Percentiles rank a stretch among this genome's conserved stretches.
Evolutionary conservation across 345 rosid species (phyloP).

Genomic region (Mercurialis annua): DNA sequence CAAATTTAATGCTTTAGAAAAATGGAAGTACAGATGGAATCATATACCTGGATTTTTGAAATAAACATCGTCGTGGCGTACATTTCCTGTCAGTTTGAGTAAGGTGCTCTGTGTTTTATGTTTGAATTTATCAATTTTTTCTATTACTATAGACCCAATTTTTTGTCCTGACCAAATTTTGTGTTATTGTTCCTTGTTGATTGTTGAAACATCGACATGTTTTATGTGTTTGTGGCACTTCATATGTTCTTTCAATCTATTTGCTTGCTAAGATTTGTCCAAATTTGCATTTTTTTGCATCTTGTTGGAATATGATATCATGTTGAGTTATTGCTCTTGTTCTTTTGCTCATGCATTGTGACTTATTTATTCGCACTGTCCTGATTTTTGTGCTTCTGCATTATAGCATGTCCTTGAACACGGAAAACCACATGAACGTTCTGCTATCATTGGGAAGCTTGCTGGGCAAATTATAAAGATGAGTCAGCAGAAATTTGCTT

Average conservation of each 20-base stretch:
- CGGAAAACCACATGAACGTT: slow-evolving; percentile 73
- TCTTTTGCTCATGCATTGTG: neutral
- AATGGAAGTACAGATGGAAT: too few species aligned
- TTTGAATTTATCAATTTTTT: neutral
- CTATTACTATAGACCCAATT: neutral
- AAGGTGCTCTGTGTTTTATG: neutral
- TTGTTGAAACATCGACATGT: neutral
- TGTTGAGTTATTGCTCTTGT: neutral
- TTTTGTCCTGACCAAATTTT: neutral
- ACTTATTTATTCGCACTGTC: neutral
- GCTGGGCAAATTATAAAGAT: slow-evolving; percentile 90
- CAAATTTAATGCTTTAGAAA: too few species aligned
- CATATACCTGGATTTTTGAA: neutral
- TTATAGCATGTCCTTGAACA: slow-evolving; percentile 84
- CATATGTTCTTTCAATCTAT: neutral
- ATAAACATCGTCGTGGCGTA: neutral
- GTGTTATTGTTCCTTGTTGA: neutral
- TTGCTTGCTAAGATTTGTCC: neutral
- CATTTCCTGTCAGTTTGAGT: neutral
- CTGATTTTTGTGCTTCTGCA: slow-evolving; percentile 19
- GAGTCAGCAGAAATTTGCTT: slow-evolving; percentile 99
- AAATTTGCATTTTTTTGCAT: neutral
- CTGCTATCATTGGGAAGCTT: slow-evolving; percentile 72
- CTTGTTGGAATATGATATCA: neutral
- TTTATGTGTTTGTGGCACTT: neutral